Percentiles rank a stretch among this genome's conserved stretches.
These are phyloP conservation scores for Penicillium argentinense DNA, from an alignment of 495 filamentous ascomycete genomes.

Conservation along the genomic window DNA sequence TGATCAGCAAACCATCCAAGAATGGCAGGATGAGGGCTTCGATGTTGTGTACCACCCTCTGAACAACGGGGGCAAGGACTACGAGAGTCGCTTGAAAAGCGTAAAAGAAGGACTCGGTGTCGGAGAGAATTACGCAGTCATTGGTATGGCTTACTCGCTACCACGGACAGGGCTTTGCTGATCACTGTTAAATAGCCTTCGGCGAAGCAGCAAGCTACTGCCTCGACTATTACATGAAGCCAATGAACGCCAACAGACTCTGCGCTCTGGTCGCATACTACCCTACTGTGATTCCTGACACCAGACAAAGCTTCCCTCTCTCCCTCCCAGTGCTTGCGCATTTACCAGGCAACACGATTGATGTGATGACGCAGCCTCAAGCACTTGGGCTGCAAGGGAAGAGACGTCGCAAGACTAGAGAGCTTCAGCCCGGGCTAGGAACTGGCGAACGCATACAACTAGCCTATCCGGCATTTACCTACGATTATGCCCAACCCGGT, in stretches of 20 bases:
- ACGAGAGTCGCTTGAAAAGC: slow-evolving; percentile 44
- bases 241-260: slow-evolving; percentile 40
- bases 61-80: slow-evolving; percentile 53
- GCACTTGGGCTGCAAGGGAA: slow-evolving; percentile 67
- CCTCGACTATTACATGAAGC: slow-evolving; percentile 54
- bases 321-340: slow-evolving; percentile 53
- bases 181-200: slow-evolving; percentile 39
- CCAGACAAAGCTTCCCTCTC: slow-evolving; percentile 47
- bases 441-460: slow-evolving; percentile 47
- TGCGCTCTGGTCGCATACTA: slow-evolving; percentile 62
- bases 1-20: slow-evolving; percentile 52
- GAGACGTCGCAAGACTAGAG: slow-evolving; percentile 44
- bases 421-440: slow-evolving; percentile 53
- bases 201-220: slow-evolving; percentile 59
- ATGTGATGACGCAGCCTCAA: slow-evolving; percentile 45
- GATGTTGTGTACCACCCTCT: slow-evolving; percentile 60
- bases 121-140: slow-evolving; percentile 50
- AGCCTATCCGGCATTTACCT: slow-evolving; percentile 46
- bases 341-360: slow-evolving; percentile 50
- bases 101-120: slow-evolving; percentile 47
- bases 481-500: slow-evolving; percentile 48
- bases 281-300: slow-evolving; percentile 52
- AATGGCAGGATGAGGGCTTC: slow-evolving; percentile 69
- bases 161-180: neutral
- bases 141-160: slow-evolving; percentile 34